Evolutionary conservation across 345 rosid genomes (phyloP).

Genomic region (Ailanthus altissimus): DNA sequence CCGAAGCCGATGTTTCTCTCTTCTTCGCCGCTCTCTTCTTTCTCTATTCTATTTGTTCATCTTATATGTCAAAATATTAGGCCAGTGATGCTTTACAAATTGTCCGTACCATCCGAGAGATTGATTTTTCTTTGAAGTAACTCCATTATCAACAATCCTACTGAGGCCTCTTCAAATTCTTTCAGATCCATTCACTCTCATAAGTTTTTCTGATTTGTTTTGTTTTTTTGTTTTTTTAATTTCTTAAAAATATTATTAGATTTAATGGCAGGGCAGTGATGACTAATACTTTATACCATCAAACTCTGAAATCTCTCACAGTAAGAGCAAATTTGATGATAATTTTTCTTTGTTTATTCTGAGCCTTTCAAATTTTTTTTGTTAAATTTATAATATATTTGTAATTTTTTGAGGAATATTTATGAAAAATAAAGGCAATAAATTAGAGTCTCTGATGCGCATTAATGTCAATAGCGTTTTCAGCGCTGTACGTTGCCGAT

Average conservation of each 20-base stretch:
- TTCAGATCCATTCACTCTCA: background rate
- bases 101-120: conserved; percentile 73
- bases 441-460: conserved; percentile 79
- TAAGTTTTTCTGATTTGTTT: background rate
- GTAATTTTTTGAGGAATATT: fast-evolving
- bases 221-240: background rate
- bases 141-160: conserved; percentile 17
- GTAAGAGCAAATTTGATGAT: conserved; percentile 39
- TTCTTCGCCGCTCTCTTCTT: no score
- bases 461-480: conserved; percentile 37
- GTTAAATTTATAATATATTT: background rate
- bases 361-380: conserved; percentile 19
- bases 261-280: conserved; percentile 39
- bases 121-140: conserved; percentile 32
- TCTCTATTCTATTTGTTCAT: no score
- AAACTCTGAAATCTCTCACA: conserved; percentile 45
- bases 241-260: background rate
- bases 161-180: conserved; percentile 32
- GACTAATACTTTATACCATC: conserved; percentile 49
- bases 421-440: conserved; percentile 42
- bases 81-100: conserved; percentile 49
- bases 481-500: conserved; percentile 83
- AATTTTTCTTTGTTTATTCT: conserved; percentile 14
- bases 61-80: background rate
- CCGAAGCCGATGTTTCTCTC: no score